Conservation (phyloP, 2,329 filamentous ascomycete species). For the Fusarium pilosicola region DNA sequence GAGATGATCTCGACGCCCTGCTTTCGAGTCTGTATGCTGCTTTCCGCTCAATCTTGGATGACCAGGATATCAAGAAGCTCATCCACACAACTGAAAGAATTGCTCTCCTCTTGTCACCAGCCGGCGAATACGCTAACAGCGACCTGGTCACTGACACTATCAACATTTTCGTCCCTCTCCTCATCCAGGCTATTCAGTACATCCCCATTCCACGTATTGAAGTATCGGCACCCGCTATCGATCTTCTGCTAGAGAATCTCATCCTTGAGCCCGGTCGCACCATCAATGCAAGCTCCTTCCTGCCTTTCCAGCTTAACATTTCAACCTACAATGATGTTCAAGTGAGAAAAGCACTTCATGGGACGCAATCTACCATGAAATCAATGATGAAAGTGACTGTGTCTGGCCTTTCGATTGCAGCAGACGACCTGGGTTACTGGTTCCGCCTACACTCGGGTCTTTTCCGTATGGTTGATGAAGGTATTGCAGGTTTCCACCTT, state of each 20-base stretch:
- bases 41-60: constrained; percentile 73
- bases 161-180: constrained; percentile 81
- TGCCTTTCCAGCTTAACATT: constrained; percentile 84
- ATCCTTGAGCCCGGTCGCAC: constrained; percentile 89
- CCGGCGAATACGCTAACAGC: constrained; percentile 70
- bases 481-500: constrained; percentile 85
- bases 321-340: constrained; percentile 89
- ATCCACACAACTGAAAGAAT: constrained; percentile 74
- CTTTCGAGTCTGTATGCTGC: constrained; percentile 76
- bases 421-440: constrained; percentile 91
- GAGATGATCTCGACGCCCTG: constrained; percentile 77
- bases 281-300: constrained; percentile 86
- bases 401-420: constrained; percentile 83
- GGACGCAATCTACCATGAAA: constrained; percentile 71
- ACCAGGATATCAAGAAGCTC: constrained; percentile 77
- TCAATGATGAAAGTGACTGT: constrained; percentile 82
- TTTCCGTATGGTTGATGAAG: constrained; percentile 80
- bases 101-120: constrained; percentile 74
- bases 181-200: constrained; percentile 83
- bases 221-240: constrained; percentile 82
- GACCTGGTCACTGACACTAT: constrained; percentile 80
- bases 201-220: constrained; percentile 92
- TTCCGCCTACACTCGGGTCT: constrained; percentile 81
- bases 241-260: constrained; percentile 88
- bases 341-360: constrained; percentile 75